A percentile compares a stretch with the other conserved stretches of the same genome.
Conservation (phyloP, 306 rosid genomes). For the Quercus dentata region DNA sequence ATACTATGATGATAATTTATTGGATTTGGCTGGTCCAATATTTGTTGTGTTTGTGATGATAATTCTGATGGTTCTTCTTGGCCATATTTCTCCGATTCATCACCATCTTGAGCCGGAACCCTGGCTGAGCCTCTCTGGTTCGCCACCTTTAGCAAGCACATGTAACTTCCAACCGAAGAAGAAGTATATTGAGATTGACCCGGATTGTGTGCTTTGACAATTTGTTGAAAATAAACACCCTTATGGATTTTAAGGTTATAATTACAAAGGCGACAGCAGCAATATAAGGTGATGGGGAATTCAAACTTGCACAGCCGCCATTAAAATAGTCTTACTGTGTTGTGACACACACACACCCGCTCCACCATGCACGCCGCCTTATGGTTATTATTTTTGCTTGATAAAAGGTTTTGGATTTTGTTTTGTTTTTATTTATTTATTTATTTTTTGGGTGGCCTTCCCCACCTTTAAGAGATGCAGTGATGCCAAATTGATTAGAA, state of each 20-base stretch:
- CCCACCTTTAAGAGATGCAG: background rate
- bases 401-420: background rate
- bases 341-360: background rate
- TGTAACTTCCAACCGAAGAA: background rate
- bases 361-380: background rate
- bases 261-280: background rate
- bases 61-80: background rate
- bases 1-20: slow-evolving; percentile 4
- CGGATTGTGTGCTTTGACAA: slow-evolving; percentile 15
- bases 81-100: background rate
- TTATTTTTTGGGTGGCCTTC: background rate
- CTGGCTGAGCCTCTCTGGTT: slow-evolving; percentile 35
- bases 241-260: background rate
- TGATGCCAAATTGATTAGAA: background rate
- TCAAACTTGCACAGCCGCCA: slow-evolving; percentile 24
- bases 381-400: background rate
- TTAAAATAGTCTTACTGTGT: background rate
- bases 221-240: background rate
- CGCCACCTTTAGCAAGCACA: slow-evolving; percentile 58
- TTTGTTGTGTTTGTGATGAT: background rate
- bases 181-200: background rate
- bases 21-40: background rate
- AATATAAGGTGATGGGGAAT: slow-evolving; percentile 5
- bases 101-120: slow-evolving; percentile 16
- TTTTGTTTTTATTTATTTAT: background rate